Conservation (phyloP, 2,329 filamentous ascomycete genomes). For the Scedosporium boydii region DNA sequence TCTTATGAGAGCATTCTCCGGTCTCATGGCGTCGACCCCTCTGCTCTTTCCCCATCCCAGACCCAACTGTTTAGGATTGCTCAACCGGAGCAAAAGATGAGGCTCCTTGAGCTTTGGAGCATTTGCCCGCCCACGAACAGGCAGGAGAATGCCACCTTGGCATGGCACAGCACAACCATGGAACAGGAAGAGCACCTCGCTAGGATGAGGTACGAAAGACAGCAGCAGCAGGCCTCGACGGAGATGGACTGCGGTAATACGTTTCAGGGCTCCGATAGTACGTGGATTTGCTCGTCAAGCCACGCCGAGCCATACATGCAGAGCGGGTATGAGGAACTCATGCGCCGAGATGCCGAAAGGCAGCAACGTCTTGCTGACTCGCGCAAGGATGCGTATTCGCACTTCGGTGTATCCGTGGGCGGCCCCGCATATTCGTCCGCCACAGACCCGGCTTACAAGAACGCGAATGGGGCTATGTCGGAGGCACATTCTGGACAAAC, state of each 20-base stretch:
- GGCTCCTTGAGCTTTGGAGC: conserved; percentile 76
- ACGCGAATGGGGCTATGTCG: conserved; percentile 12
- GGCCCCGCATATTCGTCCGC: conserved; percentile 38
- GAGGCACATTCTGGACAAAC: background rate
- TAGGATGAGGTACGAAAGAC: conserved; percentile 45
- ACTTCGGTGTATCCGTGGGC: conserved; percentile 3
- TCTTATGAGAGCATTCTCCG: conserved; percentile 49
- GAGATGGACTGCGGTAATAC: conserved; percentile 26
- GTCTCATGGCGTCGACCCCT: conserved; percentile 60
- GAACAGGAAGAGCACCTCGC: conserved; percentile 52
- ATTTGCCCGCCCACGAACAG: conserved; percentile 61
- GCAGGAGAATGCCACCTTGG: conserved; percentile 41
- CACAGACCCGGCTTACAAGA: conserved; percentile 61
- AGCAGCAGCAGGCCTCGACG: conserved; percentile 18
- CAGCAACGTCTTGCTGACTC: conserved; percentile 3
- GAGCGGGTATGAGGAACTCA: conserved; percentile 66
- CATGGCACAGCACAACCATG: conserved; percentile 42
- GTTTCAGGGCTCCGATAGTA: conserved; percentile 41
- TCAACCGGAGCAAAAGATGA: conserved; percentile 59
- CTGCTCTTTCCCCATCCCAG: conserved; percentile 62
- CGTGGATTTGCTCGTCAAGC: conserved; percentile 33
- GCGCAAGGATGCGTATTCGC: conserved; percentile 5
- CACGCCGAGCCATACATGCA: conserved; percentile 76
- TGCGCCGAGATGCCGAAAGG: conserved; percentile 51
- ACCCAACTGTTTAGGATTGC: conserved; percentile 70